Evolutionary conservation across 1,284 basidiomycete genomes (phyloP).

Genomic region (Wallemia hederae): DNA sequence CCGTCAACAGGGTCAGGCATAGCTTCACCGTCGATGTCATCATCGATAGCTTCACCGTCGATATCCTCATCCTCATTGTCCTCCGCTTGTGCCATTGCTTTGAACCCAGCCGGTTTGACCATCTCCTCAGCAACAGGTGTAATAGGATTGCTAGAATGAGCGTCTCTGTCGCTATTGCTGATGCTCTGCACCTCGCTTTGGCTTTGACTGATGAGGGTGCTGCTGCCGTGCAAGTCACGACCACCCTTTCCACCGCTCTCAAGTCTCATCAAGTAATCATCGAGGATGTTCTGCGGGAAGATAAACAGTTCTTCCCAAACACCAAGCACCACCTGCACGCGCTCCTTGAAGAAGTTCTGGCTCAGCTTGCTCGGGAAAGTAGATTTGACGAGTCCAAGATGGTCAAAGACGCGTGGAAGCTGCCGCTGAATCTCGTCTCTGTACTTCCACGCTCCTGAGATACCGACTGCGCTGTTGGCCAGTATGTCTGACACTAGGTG

Average conservation of each 20-base stretch:
- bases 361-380: slow-evolving; percentile 75
- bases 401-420: slow-evolving; percentile 67
- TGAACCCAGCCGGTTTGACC: background rate
- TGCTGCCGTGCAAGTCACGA: background rate
- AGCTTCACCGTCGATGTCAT: slow-evolving; percentile 19
- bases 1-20: slow-evolving; percentile 15
- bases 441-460: slow-evolving; percentile 79
- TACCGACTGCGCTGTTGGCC: slow-evolving; percentile 68
- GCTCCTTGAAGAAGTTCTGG: slow-evolving; percentile 71
- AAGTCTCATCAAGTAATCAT: slow-evolving; percentile 24
- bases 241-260: background rate
- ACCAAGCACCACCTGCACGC: slow-evolving; percentile 54
- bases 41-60: slow-evolving; percentile 19
- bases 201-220: background rate
- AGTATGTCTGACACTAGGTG: slow-evolving; percentile 91
- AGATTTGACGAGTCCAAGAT: slow-evolving; percentile 68
- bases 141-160: background rate
- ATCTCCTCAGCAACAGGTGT: background rate
- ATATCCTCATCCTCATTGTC: slow-evolving; percentile 11
- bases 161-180: too few species aligned
- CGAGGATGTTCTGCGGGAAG: slow-evolving; percentile 46
- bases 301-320: slow-evolving; percentile 69
- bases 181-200: background rate
- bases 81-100: background rate
- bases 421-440: slow-evolving; percentile 65